Percentiles rank a stretch among this genome's conserved stretches.
Evolutionary conservation across 345 rosid genomes (phyloP).

Genomic region (Kandelia obovata): DNA sequence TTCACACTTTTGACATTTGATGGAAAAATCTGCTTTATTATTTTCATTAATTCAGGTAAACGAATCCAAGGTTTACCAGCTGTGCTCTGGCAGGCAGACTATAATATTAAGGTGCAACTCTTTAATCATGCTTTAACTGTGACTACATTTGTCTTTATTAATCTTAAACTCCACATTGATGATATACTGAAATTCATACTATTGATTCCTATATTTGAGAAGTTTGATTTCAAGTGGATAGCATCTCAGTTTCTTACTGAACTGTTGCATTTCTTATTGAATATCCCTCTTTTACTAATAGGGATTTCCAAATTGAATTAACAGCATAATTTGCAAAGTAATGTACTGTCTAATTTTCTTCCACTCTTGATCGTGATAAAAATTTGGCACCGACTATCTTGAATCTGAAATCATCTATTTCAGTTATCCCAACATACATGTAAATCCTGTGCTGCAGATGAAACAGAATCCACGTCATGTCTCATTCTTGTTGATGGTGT

Average conservation of each 20-base stretch:
- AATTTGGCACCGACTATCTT: neutral
- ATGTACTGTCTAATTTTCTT: neutral
- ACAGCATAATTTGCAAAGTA: neutral
- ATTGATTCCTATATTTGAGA: no score
- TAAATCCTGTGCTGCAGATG: neutral
- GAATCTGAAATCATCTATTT: neutral
- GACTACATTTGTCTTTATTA: neutral
- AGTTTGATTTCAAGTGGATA: neutral
- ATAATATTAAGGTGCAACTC: slow-evolving; percentile 57
- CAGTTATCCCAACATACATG: no score
- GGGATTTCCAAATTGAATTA: neutral
- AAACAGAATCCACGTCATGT: neutral
- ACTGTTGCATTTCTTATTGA: neutral
- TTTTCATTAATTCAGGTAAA: slow-evolving; percentile 60
- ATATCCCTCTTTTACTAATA: no score
- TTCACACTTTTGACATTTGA: neutral
- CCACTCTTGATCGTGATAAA: neutral
- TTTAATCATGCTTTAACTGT: slow-evolving; percentile 11
- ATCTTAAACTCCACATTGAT: no score
- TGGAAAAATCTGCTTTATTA: neutral
- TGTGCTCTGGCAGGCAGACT: slow-evolving; percentile 48
- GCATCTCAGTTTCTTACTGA: neutral
- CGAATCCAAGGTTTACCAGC: slow-evolving; percentile 53
- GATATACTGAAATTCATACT: no score
- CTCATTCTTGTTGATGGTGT: neutral